A percentile compares a stretch with the other conserved stretches of the same genome.
These are phyloP conservation scores for Luvunga scandens DNA, from an alignment of 345 rosid genomes.

Conservation along the genomic window DNA sequence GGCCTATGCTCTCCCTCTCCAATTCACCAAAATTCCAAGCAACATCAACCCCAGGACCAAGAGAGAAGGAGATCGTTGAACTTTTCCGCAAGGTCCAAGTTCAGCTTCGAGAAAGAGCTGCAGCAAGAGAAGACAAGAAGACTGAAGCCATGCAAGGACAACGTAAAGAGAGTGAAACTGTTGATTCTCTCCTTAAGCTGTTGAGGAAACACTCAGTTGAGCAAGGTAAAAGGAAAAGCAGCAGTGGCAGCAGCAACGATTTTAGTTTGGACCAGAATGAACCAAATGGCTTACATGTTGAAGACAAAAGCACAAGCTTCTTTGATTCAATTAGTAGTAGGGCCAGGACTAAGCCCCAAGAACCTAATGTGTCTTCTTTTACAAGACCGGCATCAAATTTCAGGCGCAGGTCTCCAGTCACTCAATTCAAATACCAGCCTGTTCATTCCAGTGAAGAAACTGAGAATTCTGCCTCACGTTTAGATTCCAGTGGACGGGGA, in stretches of 20 bases:
- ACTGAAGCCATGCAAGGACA: conserved; percentile 47
- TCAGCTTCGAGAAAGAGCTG: conserved; percentile 85
- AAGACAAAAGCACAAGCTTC: conserved; percentile 36
- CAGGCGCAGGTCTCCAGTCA: conserved; percentile 68
- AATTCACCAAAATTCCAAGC: conserved; percentile 65
- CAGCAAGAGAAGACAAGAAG: conserved; percentile 58
- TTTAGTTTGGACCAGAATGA: conserved; percentile 29
- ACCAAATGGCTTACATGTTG: conserved; percentile 25
- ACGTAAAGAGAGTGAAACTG: conserved; percentile 69
- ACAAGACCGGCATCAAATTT: conserved; percentile 81
- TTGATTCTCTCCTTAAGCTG: conserved; percentile 75
- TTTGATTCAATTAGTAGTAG: conserved; percentile 24
- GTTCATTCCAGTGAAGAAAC: conserved; percentile 41
- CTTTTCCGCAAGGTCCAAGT: conserved; percentile 86
- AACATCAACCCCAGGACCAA: conserved; percentile 69
- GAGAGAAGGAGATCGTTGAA: conserved; percentile 87
- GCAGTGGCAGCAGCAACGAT: conserved; percentile 29
- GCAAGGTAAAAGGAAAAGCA: conserved; percentile 49
- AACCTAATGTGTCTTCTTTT: conserved; percentile 38
- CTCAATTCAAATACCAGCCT: conserved; percentile 50
- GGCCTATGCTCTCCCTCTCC: conserved; percentile 57
- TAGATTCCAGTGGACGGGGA: conserved; percentile 36
- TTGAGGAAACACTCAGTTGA: conserved; percentile 79
- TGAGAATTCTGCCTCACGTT: conserved; percentile 29
- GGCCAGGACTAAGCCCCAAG: conserved; percentile 20